These are phyloP conservation scores for Wakefieldia striispora DNA, from an alignment of 768 basidiomycete species.

Conservation along the genomic window DNA sequence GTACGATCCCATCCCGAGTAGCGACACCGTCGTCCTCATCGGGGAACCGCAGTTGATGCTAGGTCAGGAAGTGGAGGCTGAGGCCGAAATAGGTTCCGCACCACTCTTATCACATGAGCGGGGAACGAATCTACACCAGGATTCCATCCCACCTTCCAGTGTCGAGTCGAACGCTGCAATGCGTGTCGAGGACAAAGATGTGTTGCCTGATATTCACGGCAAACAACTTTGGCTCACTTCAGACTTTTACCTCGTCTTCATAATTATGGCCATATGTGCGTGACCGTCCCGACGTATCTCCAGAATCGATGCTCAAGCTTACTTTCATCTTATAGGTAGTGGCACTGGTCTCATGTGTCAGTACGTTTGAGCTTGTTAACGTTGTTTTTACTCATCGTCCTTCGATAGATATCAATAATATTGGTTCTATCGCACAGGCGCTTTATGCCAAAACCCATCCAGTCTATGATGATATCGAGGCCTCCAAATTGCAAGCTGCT, in stretches of 20 bases:
- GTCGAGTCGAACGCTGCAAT: conserved; percentile 26
- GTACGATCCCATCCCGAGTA: conserved; percentile 18
- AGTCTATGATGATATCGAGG: conserved; percentile 63
- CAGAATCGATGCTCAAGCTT: not conserved
- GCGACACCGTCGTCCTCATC: conserved; percentile 23
- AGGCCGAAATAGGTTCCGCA: conserved; percentile 17
- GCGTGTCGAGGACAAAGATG: conserved; percentile 18
- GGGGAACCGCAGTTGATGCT: conserved; percentile 16
- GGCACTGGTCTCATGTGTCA: conserved; percentile 78
- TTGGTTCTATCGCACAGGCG: conserved; percentile 73
- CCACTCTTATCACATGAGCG: conserved; percentile 22
- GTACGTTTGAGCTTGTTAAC: conserved; percentile 16
- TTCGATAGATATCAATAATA: conserved; percentile 74
- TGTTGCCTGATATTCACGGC: conserved; percentile 52
- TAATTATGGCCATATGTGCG: conserved; percentile 56
- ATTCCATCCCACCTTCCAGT: conserved; percentile 13
- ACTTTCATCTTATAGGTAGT: conserved; percentile 44
- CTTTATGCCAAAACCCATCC: conserved; percentile 60
- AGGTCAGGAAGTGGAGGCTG: conserved; percentile 13
- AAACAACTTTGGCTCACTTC: conserved; percentile 44
- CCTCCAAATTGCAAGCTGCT: conserved; percentile 73
- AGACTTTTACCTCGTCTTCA: conserved; percentile 67
- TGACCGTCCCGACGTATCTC: conserved; percentile 1
- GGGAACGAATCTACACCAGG: conserved; percentile 20
- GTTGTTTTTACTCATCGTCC: not conserved